Conservation (phyloP, 805 yeast genomes). For the Saitoella complicata region DNA sequence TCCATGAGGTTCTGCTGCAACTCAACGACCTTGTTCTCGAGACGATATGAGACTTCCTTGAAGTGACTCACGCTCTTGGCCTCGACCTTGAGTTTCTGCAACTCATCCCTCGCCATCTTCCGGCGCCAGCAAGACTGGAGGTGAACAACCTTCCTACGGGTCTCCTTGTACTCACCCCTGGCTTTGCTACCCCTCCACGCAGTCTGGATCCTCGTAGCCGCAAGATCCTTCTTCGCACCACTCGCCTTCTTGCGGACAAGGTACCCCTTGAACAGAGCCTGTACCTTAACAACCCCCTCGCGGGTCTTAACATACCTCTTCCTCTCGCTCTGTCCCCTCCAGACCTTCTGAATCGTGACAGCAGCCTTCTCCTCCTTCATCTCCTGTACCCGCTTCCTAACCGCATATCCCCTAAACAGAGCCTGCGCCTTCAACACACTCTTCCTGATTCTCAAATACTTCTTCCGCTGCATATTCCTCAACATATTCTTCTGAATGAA, state of each 20-base stretch:
- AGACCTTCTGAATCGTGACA: constrained; percentile 50
- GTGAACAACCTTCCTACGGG: constrained; percentile 41
- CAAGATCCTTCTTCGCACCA: constrained; percentile 35
- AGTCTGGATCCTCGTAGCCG: constrained; percentile 61
- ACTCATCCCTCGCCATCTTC: constrained; percentile 50
- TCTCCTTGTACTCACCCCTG: constrained; percentile 33
- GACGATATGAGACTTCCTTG: constrained; percentile 78
- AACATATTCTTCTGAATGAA: constrained; percentile 73
- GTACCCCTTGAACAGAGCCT: constrained; percentile 36
- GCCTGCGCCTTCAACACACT: constrained; percentile 46
- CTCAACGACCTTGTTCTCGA: constrained; percentile 96
- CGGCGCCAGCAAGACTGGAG: constrained; percentile 71
- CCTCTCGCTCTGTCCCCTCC: constrained; percentile 27
- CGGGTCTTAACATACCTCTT: constrained; percentile 36
- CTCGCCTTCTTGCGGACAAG: constrained; percentile 36
- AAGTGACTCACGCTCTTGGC: constrained; percentile 83
- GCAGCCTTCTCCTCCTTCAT: constrained; percentile 43
- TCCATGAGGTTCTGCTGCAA: constrained; percentile 70
- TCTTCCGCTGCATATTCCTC: constrained; percentile 43
- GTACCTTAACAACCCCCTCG: constrained; percentile 38
- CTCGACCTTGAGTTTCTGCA: constrained; percentile 54
- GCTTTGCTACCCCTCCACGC: constrained; percentile 52
- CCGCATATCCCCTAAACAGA: constrained; percentile 43
- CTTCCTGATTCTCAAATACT: constrained; percentile 36
- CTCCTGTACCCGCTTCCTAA: constrained; percentile 40